Evolutionary conservation across 2,329 filamentous ascomycete genomes (phyloP).

Genomic region (Scytalidium lignicola): DNA sequence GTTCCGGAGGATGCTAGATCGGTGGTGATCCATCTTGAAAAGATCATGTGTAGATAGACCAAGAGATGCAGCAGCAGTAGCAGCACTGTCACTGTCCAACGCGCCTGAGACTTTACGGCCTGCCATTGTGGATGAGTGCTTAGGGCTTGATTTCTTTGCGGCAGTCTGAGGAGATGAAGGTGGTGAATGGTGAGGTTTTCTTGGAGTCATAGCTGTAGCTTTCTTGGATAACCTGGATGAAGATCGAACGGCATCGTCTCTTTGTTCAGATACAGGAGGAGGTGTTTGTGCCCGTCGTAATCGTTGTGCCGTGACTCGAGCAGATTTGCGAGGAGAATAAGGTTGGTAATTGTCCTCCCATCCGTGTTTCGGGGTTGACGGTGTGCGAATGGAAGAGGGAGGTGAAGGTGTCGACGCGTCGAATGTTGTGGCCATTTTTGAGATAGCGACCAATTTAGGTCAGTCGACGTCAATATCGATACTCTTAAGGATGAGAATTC

Average conservation of each 20-base stretch:
- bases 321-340: constrained; percentile 66
- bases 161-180: constrained; percentile 23
- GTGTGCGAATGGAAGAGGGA: constrained; percentile 54
- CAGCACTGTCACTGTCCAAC: constrained; percentile 38
- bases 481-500: not conserved
- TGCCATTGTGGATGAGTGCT: constrained; percentile 34
- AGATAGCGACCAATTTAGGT: not conserved
- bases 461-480: not conserved
- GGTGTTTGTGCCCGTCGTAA: constrained; percentile 46
- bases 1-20: constrained; percentile 16
- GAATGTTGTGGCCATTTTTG: constrained; percentile 30
- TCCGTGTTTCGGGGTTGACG: constrained; percentile 64
- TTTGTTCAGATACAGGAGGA: constrained; percentile 34
- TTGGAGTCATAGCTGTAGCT: constrained; percentile 15
- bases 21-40: constrained; percentile 16
- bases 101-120: constrained; percentile 42
- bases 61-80: constrained; percentile 33
- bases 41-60: constrained; percentile 15
- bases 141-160: constrained; percentile 18
- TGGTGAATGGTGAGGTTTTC: constrained; percentile 6
- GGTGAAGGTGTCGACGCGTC: constrained; percentile 49
- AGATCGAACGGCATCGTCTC: constrained; percentile 28
- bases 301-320: constrained; percentile 56
- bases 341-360: constrained; percentile 66
- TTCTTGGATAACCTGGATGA: constrained; percentile 18